Base-by-base conservation (phyloP, 2,329 filamentous ascomycete species). In the Intubia oerlemansii region DNA sequence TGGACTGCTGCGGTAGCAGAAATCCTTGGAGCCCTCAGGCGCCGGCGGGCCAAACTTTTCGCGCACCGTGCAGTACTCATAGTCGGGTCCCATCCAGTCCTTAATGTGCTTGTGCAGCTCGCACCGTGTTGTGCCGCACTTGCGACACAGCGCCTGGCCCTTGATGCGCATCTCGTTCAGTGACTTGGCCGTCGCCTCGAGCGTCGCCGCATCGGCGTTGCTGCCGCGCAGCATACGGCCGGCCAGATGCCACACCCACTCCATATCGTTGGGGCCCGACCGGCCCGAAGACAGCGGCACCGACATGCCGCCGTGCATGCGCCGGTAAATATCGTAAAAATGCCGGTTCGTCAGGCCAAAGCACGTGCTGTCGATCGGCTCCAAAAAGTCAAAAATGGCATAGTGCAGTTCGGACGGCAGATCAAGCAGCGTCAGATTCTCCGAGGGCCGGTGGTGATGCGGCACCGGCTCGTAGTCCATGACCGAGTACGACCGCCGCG, bases 331-430 rank as follows among this genome's bases (percentile, higher is more conserved):
- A 19, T 52, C 48, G 44, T 73, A 72, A 37, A 69, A 57, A 42
- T 60, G 54, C 24, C 53, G 54, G 50, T 57, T 65, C 21, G 65
- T 59, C 29, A 73, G 54, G 10, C 64, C 67, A 22, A 73, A 50
- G 42, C 66, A 71, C 22, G 61, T 63, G 41, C 65, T 63, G 46
- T 73, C 67, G 36, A 73, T 69, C 27, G 63, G 62, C 46, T 73
- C 67, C 33, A 73, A 58, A 37, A 62, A 60, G 44, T 68, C 64
- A 40, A 70, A 66, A 36, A 73, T 54, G 35, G 56, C 50, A 36
- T 60, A 67, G 44, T 70, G 66, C 9, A 73, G 50, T 45, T 73
- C 67, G 1, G 57, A 45, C 10, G 67, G 66, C 3, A 73, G 53
- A 29, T 64, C 56, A 21, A 53, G 41, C 7, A 72, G 48, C 11